Evolutionary conservation across 306 rosid species (phyloP).

Genomic region (Alnus rubra): DNA sequence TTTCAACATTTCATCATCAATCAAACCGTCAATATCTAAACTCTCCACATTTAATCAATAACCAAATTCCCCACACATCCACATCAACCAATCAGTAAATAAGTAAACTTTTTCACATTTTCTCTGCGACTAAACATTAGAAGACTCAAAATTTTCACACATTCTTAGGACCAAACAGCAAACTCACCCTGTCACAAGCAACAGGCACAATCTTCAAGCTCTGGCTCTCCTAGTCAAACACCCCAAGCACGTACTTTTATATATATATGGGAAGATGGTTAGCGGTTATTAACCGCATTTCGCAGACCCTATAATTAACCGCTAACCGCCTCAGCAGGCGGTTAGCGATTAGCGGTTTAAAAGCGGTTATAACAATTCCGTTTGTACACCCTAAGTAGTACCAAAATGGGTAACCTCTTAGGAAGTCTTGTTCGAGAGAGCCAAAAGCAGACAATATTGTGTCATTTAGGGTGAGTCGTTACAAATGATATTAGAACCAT

Average conservation of each 20-base stretch:
- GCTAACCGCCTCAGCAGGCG: too few species aligned
- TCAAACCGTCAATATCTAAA: background rate
- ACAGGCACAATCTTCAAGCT: constrained; percentile 62
- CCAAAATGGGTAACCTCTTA: too few species aligned
- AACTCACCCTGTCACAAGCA: constrained; percentile 68
- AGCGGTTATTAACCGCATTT: too few species aligned
- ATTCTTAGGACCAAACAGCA: background rate
- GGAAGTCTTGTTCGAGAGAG: too few species aligned
- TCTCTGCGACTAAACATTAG: background rate
- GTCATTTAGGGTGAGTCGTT: too few species aligned
- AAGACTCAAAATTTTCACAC: background rate
- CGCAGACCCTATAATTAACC: too few species aligned
- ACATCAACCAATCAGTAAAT: background rate
- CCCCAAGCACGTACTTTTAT: constrained; percentile 63
- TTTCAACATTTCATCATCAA: background rate
- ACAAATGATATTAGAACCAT: too few species aligned
- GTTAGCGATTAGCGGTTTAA: too few species aligned
- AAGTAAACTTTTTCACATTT: background rate
- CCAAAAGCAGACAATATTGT: too few species aligned
- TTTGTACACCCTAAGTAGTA: too few species aligned
- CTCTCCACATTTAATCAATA: background rate
- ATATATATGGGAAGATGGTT: background rate
- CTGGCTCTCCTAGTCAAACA: constrained; percentile 67
- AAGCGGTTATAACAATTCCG: too few species aligned
- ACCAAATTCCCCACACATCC: background rate